phyloP scores from a whole-genome alignment of 2,329 filamentous ascomycete species.

The Bipolaris bicolor region DNA sequence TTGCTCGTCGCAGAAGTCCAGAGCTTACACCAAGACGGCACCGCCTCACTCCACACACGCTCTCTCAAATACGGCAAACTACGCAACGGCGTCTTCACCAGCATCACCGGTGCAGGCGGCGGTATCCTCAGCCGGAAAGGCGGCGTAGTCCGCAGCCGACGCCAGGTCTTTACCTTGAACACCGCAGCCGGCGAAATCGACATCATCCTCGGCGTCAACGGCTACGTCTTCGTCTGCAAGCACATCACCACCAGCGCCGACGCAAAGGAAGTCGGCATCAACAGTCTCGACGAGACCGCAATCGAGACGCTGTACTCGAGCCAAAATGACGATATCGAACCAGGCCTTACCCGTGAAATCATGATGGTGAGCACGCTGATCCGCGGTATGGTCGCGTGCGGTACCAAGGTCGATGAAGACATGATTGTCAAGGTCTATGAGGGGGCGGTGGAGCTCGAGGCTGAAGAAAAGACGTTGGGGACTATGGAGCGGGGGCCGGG shows the following conservation, averaged over 20 bases:
- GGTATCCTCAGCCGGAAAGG: slow-evolving; percentile 57
- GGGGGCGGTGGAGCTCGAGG: slow-evolving; percentile 76
- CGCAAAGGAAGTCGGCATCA: slow-evolving; percentile 69
- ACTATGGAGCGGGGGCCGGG: slow-evolving; percentile 44
- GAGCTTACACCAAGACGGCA: slow-evolving; percentile 82
- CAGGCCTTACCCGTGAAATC: slow-evolving; percentile 84
- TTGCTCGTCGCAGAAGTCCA: slow-evolving; percentile 95
- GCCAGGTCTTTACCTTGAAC: slow-evolving; percentile 82
- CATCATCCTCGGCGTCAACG: slow-evolving; percentile 91
- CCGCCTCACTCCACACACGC: slow-evolving; percentile 86
- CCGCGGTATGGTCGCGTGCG: slow-evolving; percentile 79
- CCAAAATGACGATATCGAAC: slow-evolving; percentile 85
- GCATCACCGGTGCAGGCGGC: slow-evolving; percentile 79
- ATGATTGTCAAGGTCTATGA: slow-evolving; percentile 83
- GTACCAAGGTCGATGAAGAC: slow-evolving; percentile 86
- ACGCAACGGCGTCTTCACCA: slow-evolving; percentile 87
- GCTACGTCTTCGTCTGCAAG: slow-evolving; percentile 94
- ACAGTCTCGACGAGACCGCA: slow-evolving; percentile 84
- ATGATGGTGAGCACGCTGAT: slow-evolving; percentile 82
- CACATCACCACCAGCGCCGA: slow-evolving; percentile 68
- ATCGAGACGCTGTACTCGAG: slow-evolving; percentile 89
- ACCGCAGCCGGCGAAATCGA: slow-evolving; percentile 73
- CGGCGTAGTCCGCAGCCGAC: slow-evolving; percentile 80
- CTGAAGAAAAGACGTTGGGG: slow-evolving; percentile 64
- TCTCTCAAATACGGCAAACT: slow-evolving; percentile 94